These are phyloP conservation scores for Dendrobium catenatum DNA, from an alignment of 106 monocot genomes.

Conservation along the genomic window DNA sequence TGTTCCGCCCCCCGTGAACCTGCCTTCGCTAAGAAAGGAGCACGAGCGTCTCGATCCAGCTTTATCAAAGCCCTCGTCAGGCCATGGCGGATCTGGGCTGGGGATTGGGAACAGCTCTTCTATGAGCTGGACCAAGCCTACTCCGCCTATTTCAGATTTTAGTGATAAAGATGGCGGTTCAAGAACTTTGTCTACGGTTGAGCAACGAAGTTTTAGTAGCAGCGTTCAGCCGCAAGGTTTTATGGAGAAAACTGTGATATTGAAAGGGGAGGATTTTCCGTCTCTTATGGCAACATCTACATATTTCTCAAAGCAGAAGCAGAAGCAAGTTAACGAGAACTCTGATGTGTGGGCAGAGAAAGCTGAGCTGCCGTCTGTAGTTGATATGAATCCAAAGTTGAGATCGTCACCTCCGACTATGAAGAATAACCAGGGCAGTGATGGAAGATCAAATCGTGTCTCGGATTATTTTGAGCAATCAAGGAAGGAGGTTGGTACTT, in stretches of 20 bases:
- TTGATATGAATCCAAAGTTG: constrained; percentile 54
- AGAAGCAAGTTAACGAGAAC: constrained; percentile 26
- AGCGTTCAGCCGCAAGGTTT: background rate
- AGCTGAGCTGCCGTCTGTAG: constrained; percentile 7
- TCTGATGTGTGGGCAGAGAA: constrained; percentile 14
- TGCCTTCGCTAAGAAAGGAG: constrained; percentile 87
- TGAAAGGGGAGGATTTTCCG: constrained; percentile 78
- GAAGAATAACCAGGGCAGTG: constrained; percentile 8
- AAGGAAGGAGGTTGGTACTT: constrained; percentile 13
- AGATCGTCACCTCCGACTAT: constrained; percentile 15
- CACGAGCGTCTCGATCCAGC: constrained; percentile 64
- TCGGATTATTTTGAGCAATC: constrained; percentile 13
- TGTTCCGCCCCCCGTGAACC: constrained; percentile 87
- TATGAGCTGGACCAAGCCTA: constrained; percentile 76
- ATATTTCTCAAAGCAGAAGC: constrained; percentile 13
- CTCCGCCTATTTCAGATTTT: constrained; percentile 5
- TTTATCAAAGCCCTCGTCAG: constrained; percentile 18
- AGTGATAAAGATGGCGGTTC: background rate
- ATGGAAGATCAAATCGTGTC: background rate
- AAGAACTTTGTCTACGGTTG: constrained; percentile 19
- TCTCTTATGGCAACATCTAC: constrained; percentile 12
- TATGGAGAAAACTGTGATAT: constrained; percentile 37
- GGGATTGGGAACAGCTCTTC: constrained; percentile 44
- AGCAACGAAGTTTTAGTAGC: background rate
- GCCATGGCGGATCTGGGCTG: constrained; percentile 31